Conservation (phyloP, 176 grass and related monocot species). For the Chrysopogon serrulatus region DNA sequence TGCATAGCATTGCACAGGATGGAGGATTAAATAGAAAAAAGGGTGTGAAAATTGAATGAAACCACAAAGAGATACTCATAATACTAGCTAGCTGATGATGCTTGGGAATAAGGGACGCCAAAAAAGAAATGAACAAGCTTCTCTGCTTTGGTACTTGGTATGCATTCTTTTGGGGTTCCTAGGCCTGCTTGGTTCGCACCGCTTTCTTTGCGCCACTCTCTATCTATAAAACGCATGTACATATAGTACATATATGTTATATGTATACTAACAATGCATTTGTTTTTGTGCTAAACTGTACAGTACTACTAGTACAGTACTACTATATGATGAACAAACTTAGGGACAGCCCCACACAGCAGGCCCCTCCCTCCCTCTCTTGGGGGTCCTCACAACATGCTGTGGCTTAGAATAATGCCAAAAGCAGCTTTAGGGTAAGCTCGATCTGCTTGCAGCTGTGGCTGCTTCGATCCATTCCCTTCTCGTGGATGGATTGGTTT, state of each 20-base stretch:
- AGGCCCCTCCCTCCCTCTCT: neutral
- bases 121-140: neutral
- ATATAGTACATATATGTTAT: neutral
- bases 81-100: neutral
- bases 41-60: neutral
- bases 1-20: neutral
- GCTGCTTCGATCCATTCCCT: neutral
- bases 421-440: constrained; percentile 24
- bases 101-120: constrained; percentile 31
- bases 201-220: neutral
- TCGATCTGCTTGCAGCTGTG: neutral
- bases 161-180: constrained; percentile 18
- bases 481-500: neutral
- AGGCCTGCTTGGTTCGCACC: constrained; percentile 6
- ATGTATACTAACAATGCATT: constrained; percentile 13
- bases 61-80: constrained; percentile 29
- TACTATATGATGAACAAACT: neutral
- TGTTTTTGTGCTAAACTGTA: constrained; percentile 4
- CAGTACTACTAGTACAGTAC: neutral
- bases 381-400: constrained; percentile 4
- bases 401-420: constrained; percentile 36
- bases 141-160: constrained; percentile 50
- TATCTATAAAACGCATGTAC: neutral
- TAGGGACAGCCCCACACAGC: constrained; percentile 6
- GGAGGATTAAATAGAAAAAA: neutral